Conservation (phyloP, 805 yeast species). For the Vanderwaltozyma tropicalis region DNA sequence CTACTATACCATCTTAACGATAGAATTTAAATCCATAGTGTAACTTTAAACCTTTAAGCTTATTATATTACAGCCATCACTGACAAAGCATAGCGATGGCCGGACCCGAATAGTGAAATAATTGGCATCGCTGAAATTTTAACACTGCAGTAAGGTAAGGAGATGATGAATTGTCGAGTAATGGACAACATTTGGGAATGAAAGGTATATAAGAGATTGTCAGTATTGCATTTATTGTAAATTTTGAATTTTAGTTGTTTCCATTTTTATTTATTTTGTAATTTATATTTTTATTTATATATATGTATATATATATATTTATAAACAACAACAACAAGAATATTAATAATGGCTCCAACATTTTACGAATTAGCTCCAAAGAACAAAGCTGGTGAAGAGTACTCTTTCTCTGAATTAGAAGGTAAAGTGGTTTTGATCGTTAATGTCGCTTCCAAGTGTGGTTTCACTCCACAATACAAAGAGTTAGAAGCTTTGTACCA, state of each 20-base stretch:
- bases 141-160: too few species aligned
- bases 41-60: too few species aligned
- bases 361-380: slow-evolving; percentile 60
- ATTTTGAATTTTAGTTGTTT: background rate
- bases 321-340: background rate
- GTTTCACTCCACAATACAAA: slow-evolving; percentile 66
- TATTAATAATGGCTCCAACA: background rate
- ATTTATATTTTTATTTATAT: background rate
- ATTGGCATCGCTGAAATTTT: too few species aligned
- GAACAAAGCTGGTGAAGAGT: slow-evolving; percentile 49
- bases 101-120: too few species aligned
- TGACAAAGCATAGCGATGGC: too few species aligned
- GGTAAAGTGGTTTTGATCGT: slow-evolving; percentile 80
- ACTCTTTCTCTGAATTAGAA: slow-evolving; percentile 48
- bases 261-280: background rate
- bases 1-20: too few species aligned
- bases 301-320: background rate
- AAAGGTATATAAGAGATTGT: too few species aligned
- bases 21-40: too few species aligned
- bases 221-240: background rate
- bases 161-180: too few species aligned
- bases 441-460: slow-evolving; percentile 83
- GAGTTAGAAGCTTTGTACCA: slow-evolving; percentile 62
- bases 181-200: too few species aligned
- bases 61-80: too few species aligned